Conservation (phyloP, 352 stramenopile genomes). For the Phytophthora quininea region DNA sequence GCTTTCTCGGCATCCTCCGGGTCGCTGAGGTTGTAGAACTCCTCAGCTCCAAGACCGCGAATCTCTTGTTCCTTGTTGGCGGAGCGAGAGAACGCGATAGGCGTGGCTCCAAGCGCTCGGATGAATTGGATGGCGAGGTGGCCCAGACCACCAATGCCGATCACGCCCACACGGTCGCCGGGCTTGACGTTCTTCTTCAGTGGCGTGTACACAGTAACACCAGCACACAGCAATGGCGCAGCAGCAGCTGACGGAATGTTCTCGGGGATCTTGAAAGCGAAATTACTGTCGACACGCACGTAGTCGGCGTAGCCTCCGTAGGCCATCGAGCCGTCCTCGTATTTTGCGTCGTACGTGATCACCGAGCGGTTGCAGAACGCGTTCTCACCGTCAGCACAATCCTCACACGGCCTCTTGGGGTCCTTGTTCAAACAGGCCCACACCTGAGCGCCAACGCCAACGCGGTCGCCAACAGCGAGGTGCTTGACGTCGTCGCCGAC, state of each 20-base stretch:
- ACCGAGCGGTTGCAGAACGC: constrained; percentile 46
- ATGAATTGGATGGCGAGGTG: constrained; percentile 1
- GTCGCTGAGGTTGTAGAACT: constrained; percentile 3
- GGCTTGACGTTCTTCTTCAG: constrained; percentile 1
- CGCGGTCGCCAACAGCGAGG: not conserved
- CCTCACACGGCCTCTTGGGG: not conserved
- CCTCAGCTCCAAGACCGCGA: not conserved
- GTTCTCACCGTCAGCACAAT: constrained; percentile 1
- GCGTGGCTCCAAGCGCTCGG: not conserved
- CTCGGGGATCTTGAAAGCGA: not conserved
- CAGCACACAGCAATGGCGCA: constrained; percentile 1
- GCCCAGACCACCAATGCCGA: constrained; percentile 1
- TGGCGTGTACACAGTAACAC: not conserved
- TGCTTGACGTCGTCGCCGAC: not conserved
- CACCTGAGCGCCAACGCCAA: not conserved
- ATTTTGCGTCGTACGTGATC: constrained; percentile 50
- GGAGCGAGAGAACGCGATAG: not conserved
- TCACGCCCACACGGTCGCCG: not conserved
- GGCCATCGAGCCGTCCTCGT: constrained; percentile 34
- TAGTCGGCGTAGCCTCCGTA: constrained; percentile 23
- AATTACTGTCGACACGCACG: not conserved
- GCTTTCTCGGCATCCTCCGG: not conserved
- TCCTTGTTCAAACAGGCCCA: constrained; percentile 1
- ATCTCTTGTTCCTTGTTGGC: constrained; percentile 1
- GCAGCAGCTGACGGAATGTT: constrained; percentile 2